Conservation (phyloP, 2,329 filamentous ascomycete species). For the Fonsecaea nubica region DNA sequence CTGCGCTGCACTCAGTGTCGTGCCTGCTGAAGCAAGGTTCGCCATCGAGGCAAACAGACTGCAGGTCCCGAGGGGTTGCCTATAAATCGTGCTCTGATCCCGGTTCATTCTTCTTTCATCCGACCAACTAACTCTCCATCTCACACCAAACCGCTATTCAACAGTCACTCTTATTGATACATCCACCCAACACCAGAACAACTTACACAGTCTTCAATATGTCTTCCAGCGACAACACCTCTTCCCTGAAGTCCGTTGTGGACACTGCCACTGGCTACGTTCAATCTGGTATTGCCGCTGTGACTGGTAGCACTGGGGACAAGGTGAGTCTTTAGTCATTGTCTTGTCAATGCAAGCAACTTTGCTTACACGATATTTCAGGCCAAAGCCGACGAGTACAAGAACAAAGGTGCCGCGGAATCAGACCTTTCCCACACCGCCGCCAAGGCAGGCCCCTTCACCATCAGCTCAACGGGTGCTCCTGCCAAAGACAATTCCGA, state of each 20-base stretch:
- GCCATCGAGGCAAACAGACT: slow-evolving; percentile 9
- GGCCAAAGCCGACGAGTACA: slow-evolving; percentile 66
- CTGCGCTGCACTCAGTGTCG: not conserved
- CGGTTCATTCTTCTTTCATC: not conserved
- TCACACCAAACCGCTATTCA: not conserved
- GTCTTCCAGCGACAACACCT: slow-evolving; percentile 54
- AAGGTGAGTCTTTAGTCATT: slow-evolving; percentile 54
- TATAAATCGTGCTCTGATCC: slow-evolving; percentile 13
- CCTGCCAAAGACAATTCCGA: slow-evolving; percentile 74
- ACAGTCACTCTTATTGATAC: not conserved
- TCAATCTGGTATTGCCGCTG: slow-evolving; percentile 72
- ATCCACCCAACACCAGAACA: slow-evolving; percentile 10
- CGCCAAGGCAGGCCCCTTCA: slow-evolving; percentile 74
- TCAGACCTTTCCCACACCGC: slow-evolving; percentile 77
- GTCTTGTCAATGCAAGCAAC: not conserved
- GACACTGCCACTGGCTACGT: slow-evolving; percentile 75
- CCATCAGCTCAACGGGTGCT: slow-evolving; percentile 72
- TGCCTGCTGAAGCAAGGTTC: slow-evolving; percentile 10
- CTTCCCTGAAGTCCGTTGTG: slow-evolving; percentile 78
- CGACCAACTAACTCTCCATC: not conserved
- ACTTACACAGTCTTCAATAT: slow-evolving; percentile 16
- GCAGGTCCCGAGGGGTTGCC: not conserved
- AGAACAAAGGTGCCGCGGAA: slow-evolving; percentile 70
- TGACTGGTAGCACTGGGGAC: slow-evolving; percentile 75
- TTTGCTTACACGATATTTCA: not conserved